Base-by-base conservation (phyloP, 805 yeast genomes). In the Yueomyces sinensis region DNA sequence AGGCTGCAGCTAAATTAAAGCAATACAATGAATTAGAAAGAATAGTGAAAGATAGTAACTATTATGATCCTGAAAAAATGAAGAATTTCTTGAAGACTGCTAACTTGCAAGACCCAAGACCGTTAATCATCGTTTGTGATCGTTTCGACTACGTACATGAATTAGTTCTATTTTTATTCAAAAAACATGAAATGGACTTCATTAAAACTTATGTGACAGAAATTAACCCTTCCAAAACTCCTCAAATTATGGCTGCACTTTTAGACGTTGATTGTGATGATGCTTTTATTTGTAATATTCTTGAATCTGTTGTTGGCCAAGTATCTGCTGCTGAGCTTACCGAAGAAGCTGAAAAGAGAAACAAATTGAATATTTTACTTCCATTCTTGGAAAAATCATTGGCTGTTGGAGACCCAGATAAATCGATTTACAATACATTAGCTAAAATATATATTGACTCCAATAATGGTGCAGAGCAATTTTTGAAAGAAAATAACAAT, bases 211-310 rank as follows among this genome's bases (percentile, higher is more conserved):
- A 89, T 53, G 98, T 91, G 37, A 97, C 91, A 65, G 93, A 86
- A 56, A 97, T 91, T 34, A 91, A 91, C 62, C 95, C 98, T 35
- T 66, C 93, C 7, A 83, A 82, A 57, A 83, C 99, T 15, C 94
- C 98, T 5, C 94, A 87, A 60, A 98, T 91, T 42, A 72, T 91
- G 51, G 98, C 95, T 41, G 97, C 94, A 30, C 69, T 91, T 52
- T 67, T 91, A 46, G 99, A 91, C 57, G 97, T 91, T 46, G 99
- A 91, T 60, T 87, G 96, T 63, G 97, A 91, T 46, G 98, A 91
- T 59, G 60, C 63, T 37, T 79, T 84, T 47, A 84, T 91, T 56
- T 80, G 83, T 63, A 68, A 72, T 36, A 66, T 91, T 50, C 69
- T 91, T 47, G 71, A 69, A 52, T 77, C 94, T 18, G 97, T 89